Evolutionary conservation across 768 basidiomycete species (phyloP).

Genomic region (Arthromyces matolae): DNA sequence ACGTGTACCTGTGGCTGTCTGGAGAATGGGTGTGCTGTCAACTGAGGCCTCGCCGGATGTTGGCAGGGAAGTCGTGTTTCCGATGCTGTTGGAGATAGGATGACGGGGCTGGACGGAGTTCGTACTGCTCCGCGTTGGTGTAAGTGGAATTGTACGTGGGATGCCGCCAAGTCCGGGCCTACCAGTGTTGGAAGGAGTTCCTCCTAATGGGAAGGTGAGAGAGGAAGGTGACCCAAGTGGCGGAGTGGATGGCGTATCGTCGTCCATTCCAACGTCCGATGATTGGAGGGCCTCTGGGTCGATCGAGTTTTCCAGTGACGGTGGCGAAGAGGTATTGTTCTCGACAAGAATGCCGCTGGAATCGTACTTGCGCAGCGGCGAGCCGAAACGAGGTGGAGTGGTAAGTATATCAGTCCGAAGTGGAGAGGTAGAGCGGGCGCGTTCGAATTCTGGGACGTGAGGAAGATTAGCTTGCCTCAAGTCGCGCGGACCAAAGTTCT

Average conservation of each 20-base stretch:
- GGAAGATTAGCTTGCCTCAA: constrained; percentile 71
- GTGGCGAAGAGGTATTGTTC: constrained; percentile 1
- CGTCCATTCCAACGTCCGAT: neutral
- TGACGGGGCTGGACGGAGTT: constrained; percentile 11
- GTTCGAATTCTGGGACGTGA: constrained; percentile 26
- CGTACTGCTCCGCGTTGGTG: constrained; percentile 27
- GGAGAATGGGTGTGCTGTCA: constrained; percentile 23
- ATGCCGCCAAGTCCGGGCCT: constrained; percentile 43
- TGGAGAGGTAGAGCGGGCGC: constrained; percentile 15
- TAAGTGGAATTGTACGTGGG: constrained; percentile 54
- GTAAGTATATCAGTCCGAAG: constrained; percentile 18
- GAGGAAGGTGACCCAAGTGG: neutral
- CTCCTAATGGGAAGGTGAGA: neutral
- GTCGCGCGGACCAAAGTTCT: constrained; percentile 74
- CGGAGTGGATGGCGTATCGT: neutral
- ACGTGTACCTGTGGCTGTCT: constrained; percentile 57
- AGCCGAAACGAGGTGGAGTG: constrained; percentile 26
- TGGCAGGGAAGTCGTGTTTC: neutral
- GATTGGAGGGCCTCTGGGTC: constrained; percentile 6
- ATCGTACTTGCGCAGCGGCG: constrained; percentile 22
- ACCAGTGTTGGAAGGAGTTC: constrained; percentile 39
- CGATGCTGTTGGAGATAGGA: constrained; percentile 20
- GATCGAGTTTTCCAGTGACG: constrained; percentile 27
- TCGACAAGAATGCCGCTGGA: constrained; percentile 2
- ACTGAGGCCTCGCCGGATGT: constrained; percentile 5